Base-by-base conservation (phyloP, 768 basidiomycete species). In the Collybiopsis luxurians region DNA sequence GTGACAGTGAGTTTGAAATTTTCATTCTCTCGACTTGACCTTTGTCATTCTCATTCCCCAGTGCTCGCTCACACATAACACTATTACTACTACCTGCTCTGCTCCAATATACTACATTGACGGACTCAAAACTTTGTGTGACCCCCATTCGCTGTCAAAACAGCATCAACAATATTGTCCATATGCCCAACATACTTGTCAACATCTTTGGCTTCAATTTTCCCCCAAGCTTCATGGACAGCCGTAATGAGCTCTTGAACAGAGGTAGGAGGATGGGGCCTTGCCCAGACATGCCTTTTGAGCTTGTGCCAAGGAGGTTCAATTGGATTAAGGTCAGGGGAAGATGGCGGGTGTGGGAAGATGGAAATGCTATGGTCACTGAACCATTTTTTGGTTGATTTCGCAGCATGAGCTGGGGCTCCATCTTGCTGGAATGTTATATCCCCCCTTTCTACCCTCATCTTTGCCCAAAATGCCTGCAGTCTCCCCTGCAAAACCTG, bases 261-360 rank as follows among this genome's bases (percentile, higher is more conserved):
- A 50, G 60, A 59, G 13, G 59, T 62, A 10, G 65, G 67, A n/a
- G n/a, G n/a, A n/a, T n/a, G n/a, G n/a, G n/a, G n/a, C n/a, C n/a
- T n/a, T n/a, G n/a, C n/a, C n/a, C n/a, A n/a, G n/a, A n/a, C n/a
- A n/a, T n/a, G n/a, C n/a, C n/a, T n/a, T n/a, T n/a, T n/a, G n/a
- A n/a, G n/a, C n/a, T n/a, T n/a, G n/a, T n/a, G n/a, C n/a, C n/a
- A n/a, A n/a, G n/a, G n/a, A n/a, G n/a, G n/a, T n/a, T n/a, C n/a
- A n/a, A n/a, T n/a, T n/a, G n/a, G n/a, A n/a, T 57, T 64, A 43
- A 73, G 44, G 58, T 73, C 68, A 2, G 72, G 72, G 2, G 69
- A 73, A 57, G 43, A 56, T 47, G 69, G 57, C 12, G 70, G 71
- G 56, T 71, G 70, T 36, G 44, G 28, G 56, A 60, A n/a, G 17